phyloP scores from a whole-genome alignment of 495 filamentous ascomycete genomes.

The Aspergillus baeticus region DNA sequence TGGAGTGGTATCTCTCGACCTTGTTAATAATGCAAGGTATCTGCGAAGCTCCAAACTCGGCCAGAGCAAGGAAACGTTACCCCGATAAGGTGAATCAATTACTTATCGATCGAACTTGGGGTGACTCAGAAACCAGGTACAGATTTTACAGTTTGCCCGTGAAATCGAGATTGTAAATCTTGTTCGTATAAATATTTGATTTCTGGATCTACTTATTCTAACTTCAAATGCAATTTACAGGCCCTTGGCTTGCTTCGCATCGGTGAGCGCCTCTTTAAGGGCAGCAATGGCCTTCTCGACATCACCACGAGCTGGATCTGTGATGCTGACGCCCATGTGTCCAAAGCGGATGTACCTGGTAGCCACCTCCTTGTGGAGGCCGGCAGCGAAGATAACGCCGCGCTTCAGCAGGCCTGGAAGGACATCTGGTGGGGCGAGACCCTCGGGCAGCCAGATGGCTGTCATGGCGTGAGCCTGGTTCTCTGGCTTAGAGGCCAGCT shows the following conservation, averaged over 20 bases:
- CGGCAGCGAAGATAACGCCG: slow-evolving; percentile 91
- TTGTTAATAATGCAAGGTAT: not conserved
- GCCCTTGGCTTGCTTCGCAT: slow-evolving; percentile 58
- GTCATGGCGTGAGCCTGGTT: slow-evolving; percentile 98
- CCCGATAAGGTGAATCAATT: not conserved
- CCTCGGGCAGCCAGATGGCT: slow-evolving; percentile 90
- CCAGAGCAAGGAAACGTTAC: not conserved
- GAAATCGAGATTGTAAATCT: not conserved
- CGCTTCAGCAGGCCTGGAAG: slow-evolving; percentile 84
- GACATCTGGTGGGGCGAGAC: slow-evolving; percentile 72
- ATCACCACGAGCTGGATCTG: slow-evolving; percentile 55
- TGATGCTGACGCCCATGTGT: slow-evolving; percentile 95
- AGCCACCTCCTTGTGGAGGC: slow-evolving; percentile 84
- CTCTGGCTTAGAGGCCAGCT: slow-evolving; percentile 78
- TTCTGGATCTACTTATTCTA: slow-evolving; percentile 4
- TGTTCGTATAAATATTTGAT: not conserved
- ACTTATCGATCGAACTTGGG: too few species aligned
- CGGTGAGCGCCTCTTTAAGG: slow-evolving; percentile 68
- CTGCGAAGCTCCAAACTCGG: not conserved
- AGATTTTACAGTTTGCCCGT: too few species aligned
- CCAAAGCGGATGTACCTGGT: slow-evolving; percentile 74
- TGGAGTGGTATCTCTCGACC: not conserved
- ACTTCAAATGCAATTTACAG: slow-evolving; percentile 26
- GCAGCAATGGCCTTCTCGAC: slow-evolving; percentile 79
- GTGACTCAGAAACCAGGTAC: too few species aligned